phyloP scores from a whole-genome alignment of 768 basidiomycete species.

The Phylloporus arenicola region DNA sequence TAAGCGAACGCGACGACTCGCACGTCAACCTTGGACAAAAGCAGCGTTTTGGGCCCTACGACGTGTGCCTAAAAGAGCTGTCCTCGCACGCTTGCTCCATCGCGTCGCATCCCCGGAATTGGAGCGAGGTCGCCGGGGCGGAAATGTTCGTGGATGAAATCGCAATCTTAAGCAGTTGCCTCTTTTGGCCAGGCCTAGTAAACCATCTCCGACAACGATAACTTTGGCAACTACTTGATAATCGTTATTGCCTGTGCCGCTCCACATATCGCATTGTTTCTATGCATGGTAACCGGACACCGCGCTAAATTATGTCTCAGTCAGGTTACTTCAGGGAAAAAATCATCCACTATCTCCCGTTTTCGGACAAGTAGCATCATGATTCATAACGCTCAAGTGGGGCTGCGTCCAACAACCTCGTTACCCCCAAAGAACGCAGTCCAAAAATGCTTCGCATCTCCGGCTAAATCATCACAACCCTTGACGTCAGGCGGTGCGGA shows the following conservation, averaged over 20 bases:
- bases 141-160: constrained; percentile 14
- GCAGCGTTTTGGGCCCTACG: constrained; percentile 1
- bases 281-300: background rate
- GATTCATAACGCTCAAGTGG: constrained; percentile 6
- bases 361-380: background rate
- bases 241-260: background rate
- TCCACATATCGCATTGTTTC: constrained; percentile 3
- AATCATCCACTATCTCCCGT: background rate
- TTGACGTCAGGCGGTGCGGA: constrained; percentile 26
- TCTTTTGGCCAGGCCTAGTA: constrained; percentile 4
- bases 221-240: background rate
- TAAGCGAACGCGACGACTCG: background rate
- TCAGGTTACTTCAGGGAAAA: background rate
- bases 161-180: constrained; percentile 13
- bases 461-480: constrained; percentile 12
- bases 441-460: background rate
- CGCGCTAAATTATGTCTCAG: background rate
- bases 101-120: constrained; percentile 7
- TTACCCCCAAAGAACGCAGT: constrained; percentile 1
- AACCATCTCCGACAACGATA: background rate
- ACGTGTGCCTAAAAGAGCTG: background rate
- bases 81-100: constrained; percentile 17
- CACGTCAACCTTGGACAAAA: background rate
- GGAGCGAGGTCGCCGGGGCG: constrained; percentile 1
- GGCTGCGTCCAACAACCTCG: constrained; percentile 4